Evolutionary conservation across 2,329 filamentous ascomycete genomes (phyloP), one percentile per base, ranked within the genome.

Genomic region (Grosmannia serpens): DNA sequence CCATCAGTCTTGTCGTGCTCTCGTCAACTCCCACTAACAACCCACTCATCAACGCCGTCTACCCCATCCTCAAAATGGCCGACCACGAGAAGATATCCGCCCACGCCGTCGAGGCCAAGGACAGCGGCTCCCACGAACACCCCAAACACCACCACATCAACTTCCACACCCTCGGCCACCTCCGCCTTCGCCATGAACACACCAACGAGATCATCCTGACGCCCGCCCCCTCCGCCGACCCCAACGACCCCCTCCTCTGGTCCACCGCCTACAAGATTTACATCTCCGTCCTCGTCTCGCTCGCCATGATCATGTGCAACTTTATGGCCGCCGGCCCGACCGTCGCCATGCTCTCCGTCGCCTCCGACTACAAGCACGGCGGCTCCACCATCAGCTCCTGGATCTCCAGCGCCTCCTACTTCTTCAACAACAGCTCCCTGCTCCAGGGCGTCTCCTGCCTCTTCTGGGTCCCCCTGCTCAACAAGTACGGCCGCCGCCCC

Each of bases 241-340:
- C 77, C 4, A 75, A 79, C 49, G 79, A 82, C 60, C 79, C 79
- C 3, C 68, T 82, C 38, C 81, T 78, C 60, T 78, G 78, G 78
- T 71, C 68, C n/a, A 1, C 7, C 26, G 15, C 15, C 56, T 63
- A 77, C 75, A 62, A 77, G 79, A 55, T 74, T 61, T 81, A 79
- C 65, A 76, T 77, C 44, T 77, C 78, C 10, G 64, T 69, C 53
- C 67, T 80, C 17, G 73, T 81, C 38, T 81, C 76, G 64, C 61
- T 76, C 4, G 77, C 79, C 56, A 81, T 82, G 70, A 71, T 80
- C 61, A 73, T 82, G 67, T 79, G 74, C 68, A 82, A 82, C 66
- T 82, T 82, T 62, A 68, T 82, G 5, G 78, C 79, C 0, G 80
- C 78, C n/a, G 80, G 75, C 0, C 79, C 79, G 3, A 74, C 75